Base-by-base conservation (phyloP, 192 early-diverging fungal species). In the Entomortierella parvispora region DNA sequence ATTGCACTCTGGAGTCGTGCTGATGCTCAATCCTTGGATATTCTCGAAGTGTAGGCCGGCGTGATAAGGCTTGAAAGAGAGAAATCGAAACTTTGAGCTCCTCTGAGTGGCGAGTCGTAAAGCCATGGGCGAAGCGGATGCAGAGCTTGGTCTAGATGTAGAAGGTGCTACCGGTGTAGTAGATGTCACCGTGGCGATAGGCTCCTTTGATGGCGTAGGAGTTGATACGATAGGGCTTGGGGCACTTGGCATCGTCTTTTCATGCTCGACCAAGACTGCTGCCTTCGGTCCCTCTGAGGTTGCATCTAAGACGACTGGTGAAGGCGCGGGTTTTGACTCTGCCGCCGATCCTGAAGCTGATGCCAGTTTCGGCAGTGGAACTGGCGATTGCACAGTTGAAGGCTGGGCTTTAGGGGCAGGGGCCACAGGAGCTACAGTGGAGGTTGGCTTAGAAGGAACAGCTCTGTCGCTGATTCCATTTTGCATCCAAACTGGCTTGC, bases 41-140 rank as follows among this genome's bases (percentile, higher is more conserved):
- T 87, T 88, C 1, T 89, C 88, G 68, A 88, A 92, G 60, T 87
- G 81, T n/a, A 87, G 74, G 54, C 83, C 87, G n/a, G 87, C 82
- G 50, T 85, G 87, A 47, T 89, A 90, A 2, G 72, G 45, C 54
- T 83, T 85, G 23, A 86, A 88, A 28, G 81, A 81, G 31, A 92
- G 67, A 55, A 90, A 92, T 29, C 87, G 86, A 69, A 86, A 90
- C 28, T 77, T 76, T 8, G 88, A 84, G 4, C 63, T 48, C 43
- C 58, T 51, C 26, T 69, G 81, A 0, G 62, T 51, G 8, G 85
- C 74, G 58, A 87, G 81, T 40, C 86, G 77, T 54, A 61, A 50
- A n/a, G 68, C 81, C 65, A 42, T 79, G 49, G 43, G 85, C 62
- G 69, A 86, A 51, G 49, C 79, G 77, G 34, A 85, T 81, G 31